These are phyloP conservation scores for Cornus florida DNA, from an alignment of 148 eudicot species.

Conservation along the genomic window DNA sequence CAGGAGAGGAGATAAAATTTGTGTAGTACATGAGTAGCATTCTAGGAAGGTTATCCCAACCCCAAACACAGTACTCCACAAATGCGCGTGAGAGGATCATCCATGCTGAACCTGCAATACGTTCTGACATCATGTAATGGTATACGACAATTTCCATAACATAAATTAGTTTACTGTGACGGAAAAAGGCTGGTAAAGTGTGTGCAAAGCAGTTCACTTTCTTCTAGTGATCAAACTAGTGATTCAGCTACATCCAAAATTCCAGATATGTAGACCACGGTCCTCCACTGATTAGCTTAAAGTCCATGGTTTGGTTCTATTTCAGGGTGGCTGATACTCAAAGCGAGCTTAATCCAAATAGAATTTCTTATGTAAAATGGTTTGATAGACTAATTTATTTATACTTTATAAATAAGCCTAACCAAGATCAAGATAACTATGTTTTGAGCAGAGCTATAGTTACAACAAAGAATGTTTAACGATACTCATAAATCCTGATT, in stretches of 20 bases:
- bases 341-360: background rate
- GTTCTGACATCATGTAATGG: background rate
- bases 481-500: background rate
- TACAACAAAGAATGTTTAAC: background rate
- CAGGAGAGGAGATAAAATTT: constrained; percentile 90
- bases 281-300: background rate
- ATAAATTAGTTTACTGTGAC: background rate
- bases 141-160: background rate
- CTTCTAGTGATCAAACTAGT: background rate
- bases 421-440: background rate
- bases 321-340: background rate
- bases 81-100: constrained; percentile 81
- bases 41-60: constrained; percentile 97
- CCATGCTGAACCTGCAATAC: constrained; percentile 93
- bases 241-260: background rate
- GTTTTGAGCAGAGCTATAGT: background rate
- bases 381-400: background rate
- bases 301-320: background rate
- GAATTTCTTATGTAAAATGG: background rate
- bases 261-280: no score
- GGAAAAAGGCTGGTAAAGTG: background rate
- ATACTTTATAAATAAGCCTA: background rate
- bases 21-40: constrained; percentile 89
- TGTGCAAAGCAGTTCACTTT: background rate
- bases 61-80: constrained; percentile 81